Percentiles rank a stretch among this genome's conserved stretches.
Evolutionary conservation across 176 grass and related monocot genomes (phyloP).

Genomic region (Zoysia japonica): DNA sequence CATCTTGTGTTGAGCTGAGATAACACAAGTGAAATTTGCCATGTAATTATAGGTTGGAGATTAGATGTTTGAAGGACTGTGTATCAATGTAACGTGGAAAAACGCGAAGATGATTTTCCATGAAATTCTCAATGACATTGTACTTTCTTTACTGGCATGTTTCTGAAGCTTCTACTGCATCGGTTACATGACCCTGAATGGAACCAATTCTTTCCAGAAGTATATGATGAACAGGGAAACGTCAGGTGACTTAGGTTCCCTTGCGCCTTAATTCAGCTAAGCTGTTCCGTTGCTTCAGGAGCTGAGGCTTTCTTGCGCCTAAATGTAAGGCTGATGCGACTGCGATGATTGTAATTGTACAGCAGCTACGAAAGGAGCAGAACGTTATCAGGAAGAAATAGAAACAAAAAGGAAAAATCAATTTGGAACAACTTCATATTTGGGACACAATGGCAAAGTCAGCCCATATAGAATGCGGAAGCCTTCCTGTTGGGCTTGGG

Average conservation of each 20-base stretch:
- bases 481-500: too few relatives aligned
- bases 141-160: neutral
- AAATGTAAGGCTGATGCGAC: constrained; percentile 29
- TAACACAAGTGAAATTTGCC: constrained; percentile 15
- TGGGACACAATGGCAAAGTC: too few relatives aligned
- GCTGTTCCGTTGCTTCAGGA: constrained; percentile 10
- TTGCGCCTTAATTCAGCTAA: constrained; percentile 6
- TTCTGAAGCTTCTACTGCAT: neutral
- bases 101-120: neutral
- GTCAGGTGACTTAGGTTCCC: neutral
- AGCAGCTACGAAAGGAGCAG: neutral
- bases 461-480: too few relatives aligned
- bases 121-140: neutral
- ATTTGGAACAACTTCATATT: too few relatives aligned
- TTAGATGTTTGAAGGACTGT: neutral
- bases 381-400: neutral
- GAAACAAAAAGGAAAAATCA: too few relatives aligned
- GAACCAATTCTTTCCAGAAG: neutral
- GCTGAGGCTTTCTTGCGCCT: neutral
- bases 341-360: neutral
- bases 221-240: neutral
- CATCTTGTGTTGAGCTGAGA: constrained; percentile 35
- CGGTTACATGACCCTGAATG: neutral
- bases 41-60: constrained; percentile 36
- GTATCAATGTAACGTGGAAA: neutral